A percentile compares a stretch with the other conserved stretches of the same genome.
Conservation (phyloP, 345 rosid species). For the Dimocarpus longan region DNA sequence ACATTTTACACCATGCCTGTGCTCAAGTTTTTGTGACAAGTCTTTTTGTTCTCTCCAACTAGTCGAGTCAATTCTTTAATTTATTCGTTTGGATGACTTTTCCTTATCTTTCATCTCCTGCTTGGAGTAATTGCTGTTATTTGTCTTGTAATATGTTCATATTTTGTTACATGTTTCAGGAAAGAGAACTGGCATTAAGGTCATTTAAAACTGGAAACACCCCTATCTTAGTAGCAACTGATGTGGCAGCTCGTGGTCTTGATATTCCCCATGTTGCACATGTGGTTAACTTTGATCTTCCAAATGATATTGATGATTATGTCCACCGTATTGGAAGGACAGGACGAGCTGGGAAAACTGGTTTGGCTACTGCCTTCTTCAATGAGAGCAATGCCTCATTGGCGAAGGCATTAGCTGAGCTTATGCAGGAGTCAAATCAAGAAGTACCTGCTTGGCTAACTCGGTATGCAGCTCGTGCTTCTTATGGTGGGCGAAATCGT, state of each 20-base stretch:
- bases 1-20: not conserved
- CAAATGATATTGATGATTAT: slow-evolving; percentile 94
- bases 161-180: slow-evolving; percentile 46
- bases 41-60: not conserved
- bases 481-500: slow-evolving; percentile 62
- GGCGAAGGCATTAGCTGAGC: slow-evolving; percentile 70
- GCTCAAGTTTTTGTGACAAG: not conserved
- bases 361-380: slow-evolving; percentile 95
- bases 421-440: slow-evolving; percentile 95
- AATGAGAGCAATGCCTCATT: slow-evolving; percentile 72
- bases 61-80: not conserved
- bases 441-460: slow-evolving; percentile 96
- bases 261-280: slow-evolving; percentile 96
- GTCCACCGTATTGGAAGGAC: slow-evolving; percentile 99
- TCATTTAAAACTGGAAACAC: slow-evolving; percentile 89
- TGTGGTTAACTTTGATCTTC: slow-evolving; percentile 94
- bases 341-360: slow-evolving; percentile 93
- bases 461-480: slow-evolving; percentile 76
- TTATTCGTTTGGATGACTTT: not conserved
- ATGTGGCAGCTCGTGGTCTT: slow-evolving; percentile 94
- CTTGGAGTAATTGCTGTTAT: not conserved
- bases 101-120: not conserved
- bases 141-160: not conserved
- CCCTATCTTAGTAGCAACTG: slow-evolving; percentile 95
- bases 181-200: slow-evolving; percentile 84